Percentiles rank a stretch among this genome's conserved stretches.
Evolutionary conservation across 176 grass and related monocot species (phyloP).

Genomic region (Zea luxurians): DNA sequence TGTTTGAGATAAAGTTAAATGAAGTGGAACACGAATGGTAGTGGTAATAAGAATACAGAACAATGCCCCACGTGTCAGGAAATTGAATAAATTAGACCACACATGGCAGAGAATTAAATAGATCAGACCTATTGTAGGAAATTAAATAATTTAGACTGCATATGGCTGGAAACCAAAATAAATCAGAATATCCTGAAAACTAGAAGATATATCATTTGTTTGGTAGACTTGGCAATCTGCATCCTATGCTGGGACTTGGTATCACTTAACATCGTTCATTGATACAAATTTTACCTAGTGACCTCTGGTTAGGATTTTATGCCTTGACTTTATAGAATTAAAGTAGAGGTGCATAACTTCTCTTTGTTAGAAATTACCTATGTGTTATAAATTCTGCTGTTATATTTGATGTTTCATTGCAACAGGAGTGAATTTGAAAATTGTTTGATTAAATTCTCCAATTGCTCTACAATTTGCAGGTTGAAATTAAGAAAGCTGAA

Average conservation of each 20-base stretch:
- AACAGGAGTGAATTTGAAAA: neutral
- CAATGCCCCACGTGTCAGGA: neutral
- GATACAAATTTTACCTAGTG: neutral
- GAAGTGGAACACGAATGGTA: neutral
- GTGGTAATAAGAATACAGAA: neutral
- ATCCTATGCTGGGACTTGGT: neutral
- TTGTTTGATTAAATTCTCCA: slow-evolving; percentile 4
- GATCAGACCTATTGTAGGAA: neutral
- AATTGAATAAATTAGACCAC: neutral
- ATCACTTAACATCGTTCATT: neutral
- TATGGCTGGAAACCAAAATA: neutral
- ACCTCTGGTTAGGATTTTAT: slow-evolving; percentile 8
- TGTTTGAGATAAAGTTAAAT: neutral
- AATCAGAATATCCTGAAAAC: neutral
- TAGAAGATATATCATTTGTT: neutral
- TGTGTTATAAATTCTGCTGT: neutral
- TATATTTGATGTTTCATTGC: neutral
- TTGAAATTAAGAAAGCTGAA: slow-evolving; percentile 98
- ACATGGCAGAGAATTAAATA: neutral
- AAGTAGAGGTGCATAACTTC: slow-evolving; percentile 6
- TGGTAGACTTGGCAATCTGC: neutral
- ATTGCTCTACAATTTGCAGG: slow-evolving; percentile 46
- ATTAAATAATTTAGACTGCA: neutral
- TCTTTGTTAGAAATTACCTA: slow-evolving; percentile 5
- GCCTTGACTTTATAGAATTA: neutral